Conservation (phyloP, 805 yeast species). For the Metschnikowia reukaufii region DNA sequence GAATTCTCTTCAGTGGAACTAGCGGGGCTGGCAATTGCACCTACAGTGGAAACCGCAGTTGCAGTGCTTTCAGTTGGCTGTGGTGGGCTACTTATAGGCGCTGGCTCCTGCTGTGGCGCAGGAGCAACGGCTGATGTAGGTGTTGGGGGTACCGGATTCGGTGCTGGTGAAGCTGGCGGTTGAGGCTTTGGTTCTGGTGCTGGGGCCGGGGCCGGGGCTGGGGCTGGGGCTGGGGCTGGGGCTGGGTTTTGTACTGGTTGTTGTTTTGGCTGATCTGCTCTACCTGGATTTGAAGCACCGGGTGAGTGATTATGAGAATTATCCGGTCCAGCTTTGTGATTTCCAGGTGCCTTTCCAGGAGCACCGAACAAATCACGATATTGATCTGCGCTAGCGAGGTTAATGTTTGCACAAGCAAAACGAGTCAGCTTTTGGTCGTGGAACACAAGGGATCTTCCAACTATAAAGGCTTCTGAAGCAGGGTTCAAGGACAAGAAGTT, state of each 20-base stretch:
- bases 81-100: conserved; percentile 1
- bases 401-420: conserved; percentile 22
- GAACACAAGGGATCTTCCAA: conserved; percentile 48
- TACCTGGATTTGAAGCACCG: neutral
- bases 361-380: conserved; percentile 11
- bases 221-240: neutral
- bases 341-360: conserved; percentile 3
- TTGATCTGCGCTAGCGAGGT: conserved; percentile 20
- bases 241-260: conserved; percentile 7
- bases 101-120: neutral
- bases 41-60: conserved; percentile 3
- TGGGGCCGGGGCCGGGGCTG: neutral
- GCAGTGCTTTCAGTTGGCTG: neutral
- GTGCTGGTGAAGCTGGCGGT: neutral
- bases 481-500: conserved; percentile 64
- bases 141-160: neutral
- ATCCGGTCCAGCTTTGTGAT: neutral
- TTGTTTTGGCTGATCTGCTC: neutral
- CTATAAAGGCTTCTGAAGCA: conserved; percentile 54
- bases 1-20: neutral
- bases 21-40: conserved; percentile 1
- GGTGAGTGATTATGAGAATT: neutral
- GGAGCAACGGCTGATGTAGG: neutral
- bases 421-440: conserved; percentile 15
- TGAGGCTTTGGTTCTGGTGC: conserved; percentile 1